These are phyloP conservation scores for Penicillium paradoxum DNA, from an alignment of 495 filamentous ascomycete genomes.

Conservation along the genomic window DNA sequence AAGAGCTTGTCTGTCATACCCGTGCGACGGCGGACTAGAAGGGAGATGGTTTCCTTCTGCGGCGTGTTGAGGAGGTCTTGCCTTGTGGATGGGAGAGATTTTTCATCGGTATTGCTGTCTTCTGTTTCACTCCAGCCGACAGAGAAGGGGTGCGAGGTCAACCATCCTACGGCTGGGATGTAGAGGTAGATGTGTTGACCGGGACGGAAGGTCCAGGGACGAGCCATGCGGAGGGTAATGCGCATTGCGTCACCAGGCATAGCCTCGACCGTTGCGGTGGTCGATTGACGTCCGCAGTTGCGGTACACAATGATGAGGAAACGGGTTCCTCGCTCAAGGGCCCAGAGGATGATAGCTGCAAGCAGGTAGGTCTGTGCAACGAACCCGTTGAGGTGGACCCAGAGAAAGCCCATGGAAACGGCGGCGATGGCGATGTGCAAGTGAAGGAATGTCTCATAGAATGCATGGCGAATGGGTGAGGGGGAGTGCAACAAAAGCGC, in stretches of 20 bases:
- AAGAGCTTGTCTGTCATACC: slow-evolving; percentile 85
- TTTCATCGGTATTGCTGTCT: slow-evolving; percentile 35
- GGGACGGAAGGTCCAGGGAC: slow-evolving; percentile 69
- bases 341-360: slow-evolving; percentile 68
- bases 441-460: slow-evolving; percentile 91
- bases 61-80: slow-evolving; percentile 28
- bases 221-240: slow-evolving; percentile 75
- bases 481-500: slow-evolving; percentile 61
- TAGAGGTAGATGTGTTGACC: slow-evolving; percentile 89
- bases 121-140: slow-evolving; percentile 72
- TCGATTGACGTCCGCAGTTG: slow-evolving; percentile 60
- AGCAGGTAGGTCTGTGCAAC: slow-evolving; percentile 63
- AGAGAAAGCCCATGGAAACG: slow-evolving; percentile 57
- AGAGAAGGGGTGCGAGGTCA: slow-evolving; percentile 92
- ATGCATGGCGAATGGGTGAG: slow-evolving; percentile 80
- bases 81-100: slow-evolving; percentile 34
- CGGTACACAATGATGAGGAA: slow-evolving; percentile 64
- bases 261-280: slow-evolving; percentile 67
- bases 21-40: slow-evolving; percentile 78
- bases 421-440: slow-evolving; percentile 69
- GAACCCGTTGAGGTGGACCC: slow-evolving; percentile 65
- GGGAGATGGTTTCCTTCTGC: slow-evolving; percentile 59
- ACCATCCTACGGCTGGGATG: slow-evolving; percentile 66
- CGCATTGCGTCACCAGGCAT: slow-evolving; percentile 78
- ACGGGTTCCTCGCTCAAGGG: slow-evolving; percentile 65